Conservation (phyloP, 768 basidiomycete genomes). For the Termitomyces bulborhizus region DNA sequence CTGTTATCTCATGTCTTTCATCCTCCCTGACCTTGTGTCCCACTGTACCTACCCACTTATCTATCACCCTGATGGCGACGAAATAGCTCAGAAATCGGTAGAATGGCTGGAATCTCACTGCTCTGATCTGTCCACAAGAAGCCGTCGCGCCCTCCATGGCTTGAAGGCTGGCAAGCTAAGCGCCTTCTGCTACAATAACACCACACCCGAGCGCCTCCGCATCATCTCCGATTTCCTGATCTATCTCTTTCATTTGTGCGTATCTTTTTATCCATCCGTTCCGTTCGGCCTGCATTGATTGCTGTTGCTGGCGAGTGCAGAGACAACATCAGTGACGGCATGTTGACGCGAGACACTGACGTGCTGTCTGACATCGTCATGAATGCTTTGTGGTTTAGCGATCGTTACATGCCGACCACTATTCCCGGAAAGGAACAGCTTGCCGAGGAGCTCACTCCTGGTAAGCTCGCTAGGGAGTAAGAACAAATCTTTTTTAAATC, state of each 20-base stretch:
- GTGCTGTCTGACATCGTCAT: conserved; percentile 62
- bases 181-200: conserved; percentile 55
- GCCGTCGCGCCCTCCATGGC: conserved; percentile 43
- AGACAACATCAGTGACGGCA: conserved; percentile 76
- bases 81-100: conserved; percentile 39
- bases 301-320: conserved; percentile 16
- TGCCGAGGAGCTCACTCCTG: conserved; percentile 42
- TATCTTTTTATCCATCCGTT: conserved; percentile 4
- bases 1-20: conserved; percentile 23
- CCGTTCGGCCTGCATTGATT: conserved; percentile 2
- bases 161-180: conserved; percentile 64
- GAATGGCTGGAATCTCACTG: conserved; percentile 43
- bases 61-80: conserved; percentile 40
- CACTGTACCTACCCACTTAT: conserved; percentile 41
- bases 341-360: conserved; percentile 59
- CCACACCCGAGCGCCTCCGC: conserved; percentile 49
- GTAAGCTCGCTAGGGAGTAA: conserved; percentile 64
- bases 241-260: conserved; percentile 49
- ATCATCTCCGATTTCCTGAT: conserved; percentile 67
- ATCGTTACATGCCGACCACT: conserved; percentile 42
- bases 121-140: conserved; percentile 37
- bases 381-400: conserved; percentile 58
- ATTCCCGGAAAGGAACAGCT: conserved; percentile 31
- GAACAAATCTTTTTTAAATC: conserved; percentile 19
- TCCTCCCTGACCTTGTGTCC: conserved; percentile 49